phyloP scores from a whole-genome alignment of 768 basidiomycete genomes.

The Naganishia onofrii region DNA sequence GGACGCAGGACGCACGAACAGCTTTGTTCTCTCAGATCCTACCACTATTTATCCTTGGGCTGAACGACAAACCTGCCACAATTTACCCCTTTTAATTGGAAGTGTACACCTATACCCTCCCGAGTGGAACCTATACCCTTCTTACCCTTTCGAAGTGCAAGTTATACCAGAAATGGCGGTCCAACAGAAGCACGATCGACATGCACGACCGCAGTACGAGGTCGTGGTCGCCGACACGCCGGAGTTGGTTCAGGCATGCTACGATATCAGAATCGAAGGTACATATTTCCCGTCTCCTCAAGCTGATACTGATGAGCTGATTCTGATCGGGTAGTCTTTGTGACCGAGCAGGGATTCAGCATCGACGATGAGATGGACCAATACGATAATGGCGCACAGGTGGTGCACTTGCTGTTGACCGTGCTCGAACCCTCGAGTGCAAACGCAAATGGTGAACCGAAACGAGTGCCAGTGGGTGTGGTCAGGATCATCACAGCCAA shows the following conservation, averaged over 20 bases:
- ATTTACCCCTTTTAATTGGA: too few species aligned
- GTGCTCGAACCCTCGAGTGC: background rate
- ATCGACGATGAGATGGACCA: conserved; percentile 47
- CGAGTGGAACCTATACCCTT: background rate
- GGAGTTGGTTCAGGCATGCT: conserved; percentile 37
- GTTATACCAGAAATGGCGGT: too few species aligned
- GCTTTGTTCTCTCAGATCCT: too few species aligned
- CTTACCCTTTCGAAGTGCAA: too few species aligned
- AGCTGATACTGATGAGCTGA: too few species aligned
- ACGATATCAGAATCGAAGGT: conserved; percentile 49
- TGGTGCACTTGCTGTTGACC: conserved; percentile 41
- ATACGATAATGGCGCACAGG: conserved; percentile 40
- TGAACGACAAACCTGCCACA: too few species aligned
- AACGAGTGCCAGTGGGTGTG: conserved; percentile 27
- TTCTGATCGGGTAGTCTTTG: conserved; percentile 12
- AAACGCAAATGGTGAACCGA: background rate
- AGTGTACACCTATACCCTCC: background rate
- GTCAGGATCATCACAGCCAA: conserved; percentile 24
- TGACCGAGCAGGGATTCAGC: conserved; percentile 42
- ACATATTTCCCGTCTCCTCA: conserved; percentile 26
- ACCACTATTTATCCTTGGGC: too few species aligned
- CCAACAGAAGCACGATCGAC: background rate
- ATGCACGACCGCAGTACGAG: conserved; percentile 10
- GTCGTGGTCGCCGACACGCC: conserved; percentile 22
- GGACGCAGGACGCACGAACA: too few species aligned